Evolutionary conservation across 208 protist genomes (phyloP).

Genomic region (Acanthamoeba lenticulata): DNA sequence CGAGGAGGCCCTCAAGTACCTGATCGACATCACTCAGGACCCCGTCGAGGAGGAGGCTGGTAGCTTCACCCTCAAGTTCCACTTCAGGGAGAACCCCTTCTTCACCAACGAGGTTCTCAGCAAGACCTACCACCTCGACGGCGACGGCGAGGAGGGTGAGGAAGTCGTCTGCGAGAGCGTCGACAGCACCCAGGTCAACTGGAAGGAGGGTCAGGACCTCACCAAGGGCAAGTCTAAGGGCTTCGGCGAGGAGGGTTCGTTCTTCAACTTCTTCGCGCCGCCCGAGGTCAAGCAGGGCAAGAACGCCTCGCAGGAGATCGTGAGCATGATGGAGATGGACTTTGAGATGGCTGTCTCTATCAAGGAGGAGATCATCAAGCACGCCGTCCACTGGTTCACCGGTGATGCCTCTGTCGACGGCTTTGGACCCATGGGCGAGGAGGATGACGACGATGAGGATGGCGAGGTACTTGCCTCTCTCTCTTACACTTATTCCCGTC

Average conservation of each 20-base stretch:
- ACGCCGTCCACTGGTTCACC: slow-evolving; percentile 67
- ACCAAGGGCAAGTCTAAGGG: slow-evolving; percentile 23
- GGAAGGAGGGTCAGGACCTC: slow-evolving; percentile 59
- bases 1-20: slow-evolving; percentile 52
- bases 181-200: slow-evolving; percentile 66
- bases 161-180: slow-evolving; percentile 64
- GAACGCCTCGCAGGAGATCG: background rate
- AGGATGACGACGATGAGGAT: slow-evolving; percentile 49
- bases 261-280: slow-evolving; percentile 69
- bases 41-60: slow-evolving; percentile 8
- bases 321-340: slow-evolving; percentile 60
- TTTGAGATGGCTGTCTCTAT: slow-evolving; percentile 64
- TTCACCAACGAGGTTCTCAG: slow-evolving; percentile 73
- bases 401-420: slow-evolving; percentile 51
- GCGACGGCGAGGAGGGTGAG: slow-evolving; percentile 2
- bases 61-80: slow-evolving; percentile 74
- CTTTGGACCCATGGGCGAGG: background rate
- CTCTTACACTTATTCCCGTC: background rate
- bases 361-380: slow-evolving; percentile 66
- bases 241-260: background rate
- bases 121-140: slow-evolving; percentile 77
- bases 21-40: slow-evolving; percentile 62
- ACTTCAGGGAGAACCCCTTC: slow-evolving; percentile 76
- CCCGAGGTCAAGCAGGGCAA: slow-evolving; percentile 56
- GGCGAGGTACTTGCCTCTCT: background rate